phyloP scores from a whole-genome alignment of 331 rosid species.

The Rosa hybrid region DNA sequence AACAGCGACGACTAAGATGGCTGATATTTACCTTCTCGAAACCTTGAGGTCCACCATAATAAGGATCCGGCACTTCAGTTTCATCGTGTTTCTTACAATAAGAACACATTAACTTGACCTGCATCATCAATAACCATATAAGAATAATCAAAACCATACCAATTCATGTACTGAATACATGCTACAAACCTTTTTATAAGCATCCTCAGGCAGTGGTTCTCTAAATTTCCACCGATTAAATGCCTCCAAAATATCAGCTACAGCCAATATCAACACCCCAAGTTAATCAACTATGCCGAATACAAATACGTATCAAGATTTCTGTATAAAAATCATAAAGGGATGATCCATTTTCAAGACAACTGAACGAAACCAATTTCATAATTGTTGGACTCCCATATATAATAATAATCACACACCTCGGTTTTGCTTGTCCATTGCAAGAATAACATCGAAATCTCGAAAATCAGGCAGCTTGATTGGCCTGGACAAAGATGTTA shows the following conservation, averaged over 20 bases:
- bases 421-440: conserved; percentile 86
- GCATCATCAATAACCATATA: conserved; percentile 27
- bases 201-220: conserved; percentile 65
- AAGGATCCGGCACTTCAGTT: conserved; percentile 96
- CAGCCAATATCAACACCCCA: conserved; percentile 34
- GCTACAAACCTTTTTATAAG: conserved; percentile 63
- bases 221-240: conserved; percentile 64
- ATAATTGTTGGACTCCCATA: too few relatives aligned
- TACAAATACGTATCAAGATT: neutral
- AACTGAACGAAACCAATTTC: neutral
- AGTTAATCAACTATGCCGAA: neutral
- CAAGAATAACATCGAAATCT: conserved; percentile 88
- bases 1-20: neutral
- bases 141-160: neutral
- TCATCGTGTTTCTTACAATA: conserved; percentile 75
- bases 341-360: neutral
- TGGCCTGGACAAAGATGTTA: conserved; percentile 85
- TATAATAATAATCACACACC: conserved; percentile 38
- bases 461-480: conserved; percentile 72
- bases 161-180: neutral
- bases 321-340: neutral
- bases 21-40: conserved; percentile 73
- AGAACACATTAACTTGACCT: conserved; percentile 92
- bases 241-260: conserved; percentile 77
- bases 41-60: conserved; percentile 84